Evolutionary conservation across 192 early-diverging fungal species (phyloP).

Genomic region (Backusella morwellensis): DNA sequence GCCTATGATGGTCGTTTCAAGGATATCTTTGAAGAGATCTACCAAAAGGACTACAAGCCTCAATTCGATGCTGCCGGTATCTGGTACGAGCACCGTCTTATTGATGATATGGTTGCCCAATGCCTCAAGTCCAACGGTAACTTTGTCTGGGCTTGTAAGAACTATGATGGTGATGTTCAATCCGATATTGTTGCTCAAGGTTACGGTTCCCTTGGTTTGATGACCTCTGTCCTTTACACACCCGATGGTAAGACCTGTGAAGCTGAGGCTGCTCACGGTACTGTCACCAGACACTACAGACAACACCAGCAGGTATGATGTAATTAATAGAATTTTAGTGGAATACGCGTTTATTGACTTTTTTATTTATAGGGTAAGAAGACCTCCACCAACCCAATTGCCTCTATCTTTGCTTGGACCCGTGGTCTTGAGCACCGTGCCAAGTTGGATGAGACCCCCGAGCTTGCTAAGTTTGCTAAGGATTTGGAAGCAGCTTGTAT

Average conservation of each 20-base stretch:
- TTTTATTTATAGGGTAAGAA: slow-evolving; percentile 58
- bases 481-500: slow-evolving; percentile 88
- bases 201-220: slow-evolving; percentile 89
- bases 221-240: slow-evolving; percentile 95
- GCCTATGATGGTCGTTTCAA: slow-evolving; percentile 98
- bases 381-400: slow-evolving; percentile 97
- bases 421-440: slow-evolving; percentile 94
- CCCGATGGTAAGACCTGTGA: slow-evolving; percentile 91
- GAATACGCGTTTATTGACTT: background rate
- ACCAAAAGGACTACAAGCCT: slow-evolving; percentile 78
- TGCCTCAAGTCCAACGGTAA: slow-evolving; percentile 92
- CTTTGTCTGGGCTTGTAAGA: slow-evolving; percentile 93
- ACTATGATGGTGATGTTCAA: slow-evolving; percentile 96
- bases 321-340: background rate
- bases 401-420: slow-evolving; percentile 95
- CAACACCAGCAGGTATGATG: slow-evolving; percentile 82
- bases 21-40: slow-evolving; percentile 93
- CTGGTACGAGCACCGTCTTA: slow-evolving; percentile 98
- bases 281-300: slow-evolving; percentile 92
- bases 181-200: slow-evolving; percentile 98
- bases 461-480: slow-evolving; percentile 69
- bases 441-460: slow-evolving; percentile 83
- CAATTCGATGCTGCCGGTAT: slow-evolving; percentile 82
- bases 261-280: slow-evolving; percentile 97
- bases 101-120: slow-evolving; percentile 99